A percentile compares a stretch with the other conserved stretches of the same genome.
phyloP scores from a whole-genome alignment of 2,329 filamentous ascomycete species.

The Colletotrichum siamense region DNA sequence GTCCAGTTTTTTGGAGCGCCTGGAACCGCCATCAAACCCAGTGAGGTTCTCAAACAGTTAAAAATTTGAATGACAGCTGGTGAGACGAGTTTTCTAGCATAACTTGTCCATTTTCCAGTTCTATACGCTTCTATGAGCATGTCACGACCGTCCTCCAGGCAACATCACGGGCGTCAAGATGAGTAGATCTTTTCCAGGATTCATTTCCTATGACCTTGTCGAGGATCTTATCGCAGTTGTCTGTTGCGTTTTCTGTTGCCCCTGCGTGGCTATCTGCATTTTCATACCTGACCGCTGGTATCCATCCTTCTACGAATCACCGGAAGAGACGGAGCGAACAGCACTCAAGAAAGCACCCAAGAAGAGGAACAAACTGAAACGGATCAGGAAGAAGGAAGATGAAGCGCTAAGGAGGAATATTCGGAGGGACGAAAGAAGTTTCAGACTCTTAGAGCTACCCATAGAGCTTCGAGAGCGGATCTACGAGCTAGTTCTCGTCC shows the following conservation, averaged over 20 bases:
- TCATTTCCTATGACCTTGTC: background rate
- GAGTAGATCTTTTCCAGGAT: background rate
- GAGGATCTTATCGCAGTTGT: background rate
- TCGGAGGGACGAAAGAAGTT: background rate
- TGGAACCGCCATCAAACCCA: background rate
- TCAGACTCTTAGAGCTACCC: background rate
- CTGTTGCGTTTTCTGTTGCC: background rate
- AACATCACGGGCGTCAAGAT: background rate
- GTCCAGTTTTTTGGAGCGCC: background rate
- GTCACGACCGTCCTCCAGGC: background rate
- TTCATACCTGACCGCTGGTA: background rate
- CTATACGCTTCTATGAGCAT: background rate
- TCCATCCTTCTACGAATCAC: too few relatives aligned
- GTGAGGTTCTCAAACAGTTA: background rate
- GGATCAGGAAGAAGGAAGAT: background rate
- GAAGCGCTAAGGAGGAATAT: background rate
- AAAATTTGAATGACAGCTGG: background rate
- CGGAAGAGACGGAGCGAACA: background rate
- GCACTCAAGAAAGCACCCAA: background rate
- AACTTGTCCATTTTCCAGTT: background rate
- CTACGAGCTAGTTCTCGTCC: background rate
- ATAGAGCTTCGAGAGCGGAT: background rate
- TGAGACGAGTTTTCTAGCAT: background rate
- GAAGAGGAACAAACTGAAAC: background rate
- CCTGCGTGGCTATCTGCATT: background rate